Evolutionary conservation across 2,329 filamentous ascomycete species (phyloP).

Genomic region (Aureobasidium sp.): DNA sequence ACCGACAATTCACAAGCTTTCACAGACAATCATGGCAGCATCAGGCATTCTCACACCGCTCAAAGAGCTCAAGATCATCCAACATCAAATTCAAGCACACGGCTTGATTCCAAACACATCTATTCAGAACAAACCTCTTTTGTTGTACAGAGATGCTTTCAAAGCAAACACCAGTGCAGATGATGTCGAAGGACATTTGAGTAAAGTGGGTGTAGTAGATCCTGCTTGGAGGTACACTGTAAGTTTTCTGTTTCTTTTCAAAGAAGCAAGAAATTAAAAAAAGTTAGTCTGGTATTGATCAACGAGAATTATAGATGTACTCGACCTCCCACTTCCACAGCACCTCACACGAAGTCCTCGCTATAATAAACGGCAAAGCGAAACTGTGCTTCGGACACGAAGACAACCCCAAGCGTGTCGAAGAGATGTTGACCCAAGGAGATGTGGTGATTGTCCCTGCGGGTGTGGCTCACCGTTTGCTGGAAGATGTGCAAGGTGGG

Average conservation of each 20-base stretch:
- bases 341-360: conserved; percentile 60
- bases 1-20: background rate
- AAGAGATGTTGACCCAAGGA: conserved; percentile 49
- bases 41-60: conserved; percentile 35
- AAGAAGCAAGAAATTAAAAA: too few relatives aligned
- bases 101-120: conserved; percentile 57
- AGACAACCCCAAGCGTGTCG: conserved; percentile 50
- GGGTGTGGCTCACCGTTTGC: conserved; percentile 56
- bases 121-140: conserved; percentile 54
- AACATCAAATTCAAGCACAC: conserved; percentile 53
- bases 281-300: too few relatives aligned
- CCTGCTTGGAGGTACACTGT: conserved; percentile 60
- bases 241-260: background rate
- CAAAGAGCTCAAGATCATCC: conserved; percentile 49
- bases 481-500: conserved; percentile 48
- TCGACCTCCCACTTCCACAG: conserved; percentile 59
- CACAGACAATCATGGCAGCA: conserved; percentile 1
- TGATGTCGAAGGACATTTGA: conserved; percentile 51
- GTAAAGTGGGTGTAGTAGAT: conserved; percentile 45
- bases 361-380: conserved; percentile 52
- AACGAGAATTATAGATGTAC: conserved; percentile 48
- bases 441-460: conserved; percentile 61
- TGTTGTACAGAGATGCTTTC: conserved; percentile 60
- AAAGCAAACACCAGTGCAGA: conserved; percentile 36
- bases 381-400: conserved; percentile 61